These are phyloP conservation scores for Candida stauntonica DNA, from an alignment of 805 yeast genomes.

Conservation along the genomic window DNA sequence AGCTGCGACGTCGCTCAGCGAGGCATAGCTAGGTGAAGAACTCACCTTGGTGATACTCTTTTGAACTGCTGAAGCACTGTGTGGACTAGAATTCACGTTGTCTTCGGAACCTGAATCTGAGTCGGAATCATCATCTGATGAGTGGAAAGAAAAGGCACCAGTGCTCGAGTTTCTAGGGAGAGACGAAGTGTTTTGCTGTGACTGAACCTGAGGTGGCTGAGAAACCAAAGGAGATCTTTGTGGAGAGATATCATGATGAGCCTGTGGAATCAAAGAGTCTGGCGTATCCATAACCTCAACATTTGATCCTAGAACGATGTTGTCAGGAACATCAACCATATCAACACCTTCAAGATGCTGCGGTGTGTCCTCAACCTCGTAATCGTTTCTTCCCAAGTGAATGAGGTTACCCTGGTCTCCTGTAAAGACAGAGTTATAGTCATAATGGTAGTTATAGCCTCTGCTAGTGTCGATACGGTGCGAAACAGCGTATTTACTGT, in stretches of 20 bases:
- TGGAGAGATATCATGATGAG: conserved; percentile 1
- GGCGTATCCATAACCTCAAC: conserved; percentile 20
- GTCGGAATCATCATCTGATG: conserved; percentile 22
- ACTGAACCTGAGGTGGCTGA: not conserved
- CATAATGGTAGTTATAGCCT: conserved; percentile 75
- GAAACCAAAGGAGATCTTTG: not conserved
- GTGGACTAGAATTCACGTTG: conserved; percentile 3
- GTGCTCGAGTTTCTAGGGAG: conserved; percentile 1
- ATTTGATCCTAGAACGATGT: conserved; percentile 27
- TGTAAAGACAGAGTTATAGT: conserved; percentile 73
- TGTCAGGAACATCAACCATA: conserved; percentile 27
- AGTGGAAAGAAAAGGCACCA: conserved; percentile 12
- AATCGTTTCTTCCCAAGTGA: conserved; percentile 20
- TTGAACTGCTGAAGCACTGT: conserved; percentile 8
- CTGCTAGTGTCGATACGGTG: conserved; percentile 70
- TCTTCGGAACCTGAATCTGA: conserved; percentile 30
- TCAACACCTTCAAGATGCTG: conserved; percentile 26
- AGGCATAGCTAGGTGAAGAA: conserved; percentile 37
- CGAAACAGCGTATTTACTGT: conserved; percentile 48
- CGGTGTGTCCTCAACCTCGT: conserved; percentile 21
- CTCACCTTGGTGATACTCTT: conserved; percentile 18
- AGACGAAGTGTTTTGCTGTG: not conserved
- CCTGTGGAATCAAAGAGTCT: conserved; percentile 1
- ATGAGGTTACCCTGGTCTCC: conserved; percentile 32
- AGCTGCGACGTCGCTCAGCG: conserved; percentile 50